Evolutionary conservation across 352 stramenopile species (phyloP), one percentile per base, ranked within the genome.

Genomic region (Salisapilia sapeloensis): DNA sequence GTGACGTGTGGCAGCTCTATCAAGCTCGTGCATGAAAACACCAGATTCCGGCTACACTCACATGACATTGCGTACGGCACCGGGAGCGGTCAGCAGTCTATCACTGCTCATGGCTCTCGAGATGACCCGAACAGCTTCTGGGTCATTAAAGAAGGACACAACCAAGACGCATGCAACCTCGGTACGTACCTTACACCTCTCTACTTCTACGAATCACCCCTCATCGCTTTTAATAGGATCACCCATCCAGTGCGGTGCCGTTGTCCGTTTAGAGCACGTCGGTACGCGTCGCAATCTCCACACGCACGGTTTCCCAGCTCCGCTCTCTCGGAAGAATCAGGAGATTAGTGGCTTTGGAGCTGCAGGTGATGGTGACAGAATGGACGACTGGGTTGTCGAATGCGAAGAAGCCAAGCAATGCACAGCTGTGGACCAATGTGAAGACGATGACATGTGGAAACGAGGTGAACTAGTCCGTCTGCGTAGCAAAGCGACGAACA

Each of bases 51-150:
- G 20, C 40, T 89, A 30, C 74, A 89, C 53, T 89, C 74, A 36
- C 74, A 89, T 37, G 74, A 84, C 38, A 79, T 89, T 38, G 46
- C 52, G 26, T 89, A 86, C 34, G 74, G 74, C 11, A 71, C 50
- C 15, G 74, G 74, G 23, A 89, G 74, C 32, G 52, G 60, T 2
- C 74, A 89, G 50, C 74, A 89, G 53, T 89, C 69, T 13, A 44
- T 89, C 28, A 89, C 74, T 7, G 49, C 70, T 16, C 57, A 81
- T 44, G 44, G 51, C 22, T 50, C 70, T 20, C 59, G 67, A 23
- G 82, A 85, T 29, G 74, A 89, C 34, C 62, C 70, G 36, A 89
- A 85, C 53, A 84, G 74, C 48, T 83, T 84, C 40, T 89, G 74
- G 74, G 54, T 89, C 36, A 63, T 89, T 25, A 89, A 87, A 40